Evolutionary conservation across 2,329 filamentous ascomycete genomes (phyloP).

Genomic region (Penicillium janthinellum): DNA sequence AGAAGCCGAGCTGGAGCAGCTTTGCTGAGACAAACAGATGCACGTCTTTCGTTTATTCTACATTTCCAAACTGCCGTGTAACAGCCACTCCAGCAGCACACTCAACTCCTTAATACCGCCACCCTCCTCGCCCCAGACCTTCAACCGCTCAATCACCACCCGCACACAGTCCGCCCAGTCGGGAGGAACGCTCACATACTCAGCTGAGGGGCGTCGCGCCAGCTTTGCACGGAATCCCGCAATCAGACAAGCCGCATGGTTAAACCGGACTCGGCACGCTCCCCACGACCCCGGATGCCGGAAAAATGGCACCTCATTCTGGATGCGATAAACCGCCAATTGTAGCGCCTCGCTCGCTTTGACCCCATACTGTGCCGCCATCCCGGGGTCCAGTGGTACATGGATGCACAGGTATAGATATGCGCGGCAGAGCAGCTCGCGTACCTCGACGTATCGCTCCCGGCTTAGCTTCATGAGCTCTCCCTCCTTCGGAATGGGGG

Average conservation of each 20-base stretch:
- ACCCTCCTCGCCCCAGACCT: conserved; percentile 28
- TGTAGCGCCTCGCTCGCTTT: conserved; percentile 28
- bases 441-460: conserved; percentile 30
- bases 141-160: conserved; percentile 26
- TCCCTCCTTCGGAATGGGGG: conserved; percentile 19
- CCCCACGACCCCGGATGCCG: conserved; percentile 31
- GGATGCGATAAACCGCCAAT: conserved; percentile 29
- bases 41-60: conserved; percentile 2
- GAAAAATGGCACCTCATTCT: conserved; percentile 30
- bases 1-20: neutral
- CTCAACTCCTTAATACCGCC: conserved; percentile 28
- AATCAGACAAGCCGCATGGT: conserved; percentile 29
- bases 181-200: conserved; percentile 24
- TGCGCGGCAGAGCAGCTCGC: conserved; percentile 29
- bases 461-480: conserved; percentile 30
- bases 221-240: conserved; percentile 27
- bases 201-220: conserved; percentile 18
- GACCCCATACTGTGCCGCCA: conserved; percentile 20
- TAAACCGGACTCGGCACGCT: conserved; percentile 30
- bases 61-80: conserved; percentile 22
- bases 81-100: conserved; percentile 27
- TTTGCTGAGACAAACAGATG: neutral
- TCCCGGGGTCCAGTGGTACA: conserved; percentile 18
- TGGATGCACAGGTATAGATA: conserved; percentile 30
- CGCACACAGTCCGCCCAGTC: conserved; percentile 27